These are phyloP conservation scores for Russula foetens DNA, from an alignment of 768 basidiomycete genomes.

Conservation along the genomic window DNA sequence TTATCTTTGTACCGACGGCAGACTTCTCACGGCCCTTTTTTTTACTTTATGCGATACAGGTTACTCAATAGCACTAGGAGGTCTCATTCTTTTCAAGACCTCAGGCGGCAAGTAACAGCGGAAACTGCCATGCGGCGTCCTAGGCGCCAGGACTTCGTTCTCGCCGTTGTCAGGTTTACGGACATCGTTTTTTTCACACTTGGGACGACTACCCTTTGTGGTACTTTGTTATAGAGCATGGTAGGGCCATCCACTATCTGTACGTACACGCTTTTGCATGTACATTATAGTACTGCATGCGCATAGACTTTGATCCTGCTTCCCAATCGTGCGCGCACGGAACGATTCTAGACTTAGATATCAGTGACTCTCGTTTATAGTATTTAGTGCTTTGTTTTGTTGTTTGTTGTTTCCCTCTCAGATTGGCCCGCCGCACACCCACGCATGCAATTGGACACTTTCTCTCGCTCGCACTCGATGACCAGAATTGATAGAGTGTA, in stretches of 20 bases:
- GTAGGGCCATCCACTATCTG: neutral
- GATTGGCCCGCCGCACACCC: too few species aligned
- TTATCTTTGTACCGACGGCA: neutral
- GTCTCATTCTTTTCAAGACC: slow-evolving; percentile 81
- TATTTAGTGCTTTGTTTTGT: too few species aligned
- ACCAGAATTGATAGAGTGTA: neutral
- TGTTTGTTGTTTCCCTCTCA: too few species aligned
- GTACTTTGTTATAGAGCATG: neutral
- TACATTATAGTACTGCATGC: neutral
- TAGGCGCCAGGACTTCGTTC: neutral
- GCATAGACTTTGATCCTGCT: neutral
- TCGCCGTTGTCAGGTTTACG: neutral
- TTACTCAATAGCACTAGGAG: slow-evolving; percentile 81
- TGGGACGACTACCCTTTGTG: neutral
- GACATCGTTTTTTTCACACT: neutral
- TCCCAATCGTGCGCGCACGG: too few species aligned
- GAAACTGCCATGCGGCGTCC: neutral
- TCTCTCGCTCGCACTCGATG: too few species aligned
- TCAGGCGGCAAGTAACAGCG: slow-evolving; percentile 45
- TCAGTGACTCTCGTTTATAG: neutral
- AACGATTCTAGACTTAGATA: neutral
- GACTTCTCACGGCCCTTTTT: neutral
- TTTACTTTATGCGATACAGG: slow-evolving; percentile 34
- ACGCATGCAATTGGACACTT: neutral
- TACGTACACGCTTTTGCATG: neutral